phyloP scores from a whole-genome alignment of 1,139 yeast genomes.

The Trichomonascaceae sp. region DNA sequence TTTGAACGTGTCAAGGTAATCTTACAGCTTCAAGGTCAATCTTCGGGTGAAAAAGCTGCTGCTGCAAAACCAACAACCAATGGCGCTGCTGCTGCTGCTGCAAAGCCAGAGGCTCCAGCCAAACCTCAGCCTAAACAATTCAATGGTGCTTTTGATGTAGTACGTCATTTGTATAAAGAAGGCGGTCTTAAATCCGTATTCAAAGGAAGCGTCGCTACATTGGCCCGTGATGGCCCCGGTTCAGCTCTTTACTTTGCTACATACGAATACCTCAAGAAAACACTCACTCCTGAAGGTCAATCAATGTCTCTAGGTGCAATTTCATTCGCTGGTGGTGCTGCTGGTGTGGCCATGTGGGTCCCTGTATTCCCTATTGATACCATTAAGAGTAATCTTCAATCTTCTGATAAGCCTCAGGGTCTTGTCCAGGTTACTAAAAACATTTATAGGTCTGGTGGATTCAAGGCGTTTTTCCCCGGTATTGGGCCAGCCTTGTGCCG shows the following conservation, averaged over 20 bases:
- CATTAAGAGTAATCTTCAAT: constrained; percentile 78
- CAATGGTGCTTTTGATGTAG: constrained; percentile 52
- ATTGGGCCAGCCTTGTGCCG: constrained; percentile 92
- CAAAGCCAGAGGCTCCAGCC: constrained; percentile 6
- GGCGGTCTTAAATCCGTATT: constrained; percentile 85
- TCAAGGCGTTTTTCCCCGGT: constrained; percentile 95
- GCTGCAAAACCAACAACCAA: constrained; percentile 9
- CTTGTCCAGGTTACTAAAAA: constrained; percentile 60
- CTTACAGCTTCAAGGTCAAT: constrained; percentile 70
- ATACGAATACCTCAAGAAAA: constrained; percentile 71
- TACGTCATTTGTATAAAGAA: constrained; percentile 62
- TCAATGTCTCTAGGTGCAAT: constrained; percentile 63
- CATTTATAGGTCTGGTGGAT: constrained; percentile 65
- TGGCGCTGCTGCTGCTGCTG: constrained; percentile 9
- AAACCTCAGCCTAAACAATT: constrained; percentile 29
- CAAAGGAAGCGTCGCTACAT: constrained; percentile 86
- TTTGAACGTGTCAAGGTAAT: constrained; percentile 94
- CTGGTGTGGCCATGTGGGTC: constrained; percentile 96
- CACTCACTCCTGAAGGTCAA: constrained; percentile 50
- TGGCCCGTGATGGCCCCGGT: constrained; percentile 97
- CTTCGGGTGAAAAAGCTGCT: constrained; percentile 8
- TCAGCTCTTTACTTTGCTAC: constrained; percentile 96
- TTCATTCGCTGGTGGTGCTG: constrained; percentile 87
- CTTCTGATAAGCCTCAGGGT: constrained; percentile 53
- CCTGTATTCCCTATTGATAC: constrained; percentile 96